phyloP scores from a whole-genome alignment of 1,284 basidiomycete genomes.

The Puccinia horiana region DNA sequence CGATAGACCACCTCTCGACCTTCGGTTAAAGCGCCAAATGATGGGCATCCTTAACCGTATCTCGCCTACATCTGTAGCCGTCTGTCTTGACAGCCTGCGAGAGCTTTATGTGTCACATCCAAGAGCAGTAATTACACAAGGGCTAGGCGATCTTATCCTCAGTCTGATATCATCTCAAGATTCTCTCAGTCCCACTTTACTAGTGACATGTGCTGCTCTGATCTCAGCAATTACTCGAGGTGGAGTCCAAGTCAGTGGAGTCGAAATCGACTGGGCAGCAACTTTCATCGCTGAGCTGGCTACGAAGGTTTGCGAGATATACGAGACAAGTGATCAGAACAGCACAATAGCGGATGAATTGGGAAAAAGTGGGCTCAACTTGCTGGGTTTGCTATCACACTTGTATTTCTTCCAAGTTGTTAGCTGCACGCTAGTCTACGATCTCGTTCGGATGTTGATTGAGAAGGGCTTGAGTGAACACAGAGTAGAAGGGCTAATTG shows the following conservation, averaged over 20 bases:
- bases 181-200: constrained; percentile 26
- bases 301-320: constrained; percentile 23
- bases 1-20: constrained; percentile 17
- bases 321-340: background rate
- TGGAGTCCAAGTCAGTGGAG: constrained; percentile 45
- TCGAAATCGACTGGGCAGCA: constrained; percentile 48
- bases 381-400: constrained; percentile 83
- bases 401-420: constrained; percentile 95
- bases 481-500: constrained; percentile 44
- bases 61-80: constrained; percentile 41
- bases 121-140: constrained; percentile 38
- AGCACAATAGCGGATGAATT: constrained; percentile 50
- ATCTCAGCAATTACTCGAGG: constrained; percentile 45
- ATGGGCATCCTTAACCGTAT: constrained; percentile 48
- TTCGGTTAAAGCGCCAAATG: constrained; percentile 42
- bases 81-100: constrained; percentile 34
- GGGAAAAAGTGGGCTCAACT: constrained; percentile 80
- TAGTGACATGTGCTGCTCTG: constrained; percentile 38
- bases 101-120: constrained; percentile 42
- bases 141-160: constrained; percentile 37
- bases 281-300: constrained; percentile 40
- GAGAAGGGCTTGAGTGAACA: constrained; percentile 55
- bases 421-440: constrained; percentile 82
- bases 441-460: constrained; percentile 79
- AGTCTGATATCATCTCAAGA: constrained; percentile 34